phyloP scores from a whole-genome alignment of 495 filamentous ascomycete species.

The Lasiosphaeriaceae sp. region DNA sequence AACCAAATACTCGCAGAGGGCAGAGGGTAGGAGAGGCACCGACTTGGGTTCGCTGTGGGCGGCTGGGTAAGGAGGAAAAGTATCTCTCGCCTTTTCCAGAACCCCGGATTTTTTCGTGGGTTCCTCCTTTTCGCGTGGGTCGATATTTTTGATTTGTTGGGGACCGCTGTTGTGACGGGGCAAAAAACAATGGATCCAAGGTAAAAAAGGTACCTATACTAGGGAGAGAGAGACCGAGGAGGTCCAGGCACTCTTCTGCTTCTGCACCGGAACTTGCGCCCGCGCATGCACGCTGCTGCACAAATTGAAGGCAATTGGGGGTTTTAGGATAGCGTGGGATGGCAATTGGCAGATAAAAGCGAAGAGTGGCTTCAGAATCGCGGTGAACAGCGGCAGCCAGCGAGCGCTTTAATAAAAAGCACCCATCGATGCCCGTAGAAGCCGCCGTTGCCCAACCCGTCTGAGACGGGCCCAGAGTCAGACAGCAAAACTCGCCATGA shows the following conservation, averaged over 20 bases:
- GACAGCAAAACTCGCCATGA: no score
- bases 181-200: conserved; percentile 1
- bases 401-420: no score
- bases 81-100: conserved; percentile 9
- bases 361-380: neutral
- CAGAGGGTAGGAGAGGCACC: neutral
- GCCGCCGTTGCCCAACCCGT: no score
- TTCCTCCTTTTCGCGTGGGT: conserved; percentile 19
- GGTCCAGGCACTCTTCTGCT: neutral
- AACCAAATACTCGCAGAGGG: neutral
- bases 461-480: no score
- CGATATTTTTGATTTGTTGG: conserved; percentile 27
- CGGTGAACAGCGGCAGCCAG: neutral
- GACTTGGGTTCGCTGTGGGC: neutral
- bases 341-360: neutral
- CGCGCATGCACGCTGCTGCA: neutral
- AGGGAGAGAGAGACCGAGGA: neutral
- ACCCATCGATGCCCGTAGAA: no score
- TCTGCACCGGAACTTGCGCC: neutral
- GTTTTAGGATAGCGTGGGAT: neutral
- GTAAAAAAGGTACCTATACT: no score
- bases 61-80: neutral
- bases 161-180: conserved; percentile 10
- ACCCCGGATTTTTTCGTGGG: conserved; percentile 8
- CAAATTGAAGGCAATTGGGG: neutral